Evolutionary conservation across 805 yeast species (phyloP).

Genomic region (Dipodascus geniculatus): DNA sequence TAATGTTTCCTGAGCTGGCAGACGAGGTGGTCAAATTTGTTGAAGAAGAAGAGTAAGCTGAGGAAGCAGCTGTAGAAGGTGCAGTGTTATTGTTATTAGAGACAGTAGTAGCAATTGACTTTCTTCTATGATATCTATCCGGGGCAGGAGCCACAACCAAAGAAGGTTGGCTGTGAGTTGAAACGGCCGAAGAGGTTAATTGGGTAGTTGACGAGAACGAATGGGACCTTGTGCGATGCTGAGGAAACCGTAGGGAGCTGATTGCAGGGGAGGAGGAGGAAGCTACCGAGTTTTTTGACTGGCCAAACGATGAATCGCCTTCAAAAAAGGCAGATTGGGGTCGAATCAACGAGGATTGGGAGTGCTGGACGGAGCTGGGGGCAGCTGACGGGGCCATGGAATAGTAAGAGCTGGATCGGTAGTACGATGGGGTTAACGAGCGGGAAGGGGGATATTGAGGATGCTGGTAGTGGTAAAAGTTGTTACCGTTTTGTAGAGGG

Average conservation of each 20-base stretch:
- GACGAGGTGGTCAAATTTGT: neutral
- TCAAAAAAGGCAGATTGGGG: neutral
- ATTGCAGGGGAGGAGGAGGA: neutral
- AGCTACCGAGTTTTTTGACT: neutral
- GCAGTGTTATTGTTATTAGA: slow-evolving; percentile 3
- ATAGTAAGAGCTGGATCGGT: neutral
- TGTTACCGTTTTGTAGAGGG: neutral
- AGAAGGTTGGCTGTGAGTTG: slow-evolving; percentile 1
- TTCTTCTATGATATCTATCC: slow-evolving; percentile 15
- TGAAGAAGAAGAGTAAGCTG: slow-evolving; percentile 7
- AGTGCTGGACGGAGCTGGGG: neutral
- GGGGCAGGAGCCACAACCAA: slow-evolving; percentile 7
- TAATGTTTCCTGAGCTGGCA: neutral
- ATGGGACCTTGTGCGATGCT: neutral
- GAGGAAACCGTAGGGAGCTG: neutral
- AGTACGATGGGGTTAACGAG: neutral
- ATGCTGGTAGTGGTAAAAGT: neutral
- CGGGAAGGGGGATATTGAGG: neutral
- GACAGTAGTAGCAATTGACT: slow-evolving; percentile 4
- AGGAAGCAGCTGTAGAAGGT: slow-evolving; percentile 5
- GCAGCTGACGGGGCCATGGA: neutral
- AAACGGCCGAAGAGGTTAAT: neutral
- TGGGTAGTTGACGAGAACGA: neutral
- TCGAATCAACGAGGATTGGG: neutral
- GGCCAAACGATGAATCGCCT: neutral